phyloP scores from a whole-genome alignment of 495 filamentous ascomycete genomes.

The Penicillium salamii region DNA sequence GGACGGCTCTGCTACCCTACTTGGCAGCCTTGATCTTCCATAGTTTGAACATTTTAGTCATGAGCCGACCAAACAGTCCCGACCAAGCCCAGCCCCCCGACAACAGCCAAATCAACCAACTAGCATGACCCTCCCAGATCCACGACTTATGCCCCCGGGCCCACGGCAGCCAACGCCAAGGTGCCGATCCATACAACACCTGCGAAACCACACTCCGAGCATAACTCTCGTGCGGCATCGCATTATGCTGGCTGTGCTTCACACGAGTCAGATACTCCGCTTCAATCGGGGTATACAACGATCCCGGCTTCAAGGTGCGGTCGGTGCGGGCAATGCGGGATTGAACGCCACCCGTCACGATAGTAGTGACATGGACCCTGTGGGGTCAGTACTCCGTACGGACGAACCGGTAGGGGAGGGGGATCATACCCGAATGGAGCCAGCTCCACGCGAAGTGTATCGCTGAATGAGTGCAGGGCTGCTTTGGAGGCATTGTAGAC shows the following conservation, averaged over 20 bases:
- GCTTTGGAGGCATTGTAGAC: conserved; percentile 65
- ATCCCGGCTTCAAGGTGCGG: conserved; percentile 44
- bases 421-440: conserved; percentile 42
- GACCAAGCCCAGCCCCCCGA: conserved; percentile 41
- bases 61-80: conserved; percentile 36
- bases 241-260: conserved; percentile 54
- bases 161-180: conserved; percentile 46
- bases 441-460: conserved; percentile 57
- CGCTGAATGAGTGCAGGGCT: conserved; percentile 57
- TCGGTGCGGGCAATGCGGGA: conserved; percentile 54
- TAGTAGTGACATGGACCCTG: conserved; percentile 51
- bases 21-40: conserved; percentile 28
- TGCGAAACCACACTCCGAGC: conserved; percentile 55
- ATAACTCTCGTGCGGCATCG: conserved; percentile 52
- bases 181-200: conserved; percentile 46
- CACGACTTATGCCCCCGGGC: conserved; percentile 40
- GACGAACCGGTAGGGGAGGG: not conserved
- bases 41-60: conserved; percentile 49
- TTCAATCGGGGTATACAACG: conserved; percentile 52
- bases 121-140: conserved; percentile 54
- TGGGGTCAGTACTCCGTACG: no score
- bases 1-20: conserved; percentile 1
- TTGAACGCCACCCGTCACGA: conserved; percentile 62
- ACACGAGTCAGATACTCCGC: conserved; percentile 50
- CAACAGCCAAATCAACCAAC: conserved; percentile 48